Base-by-base conservation (phyloP, 306 rosid genomes). In the Clitoria ternatea region DNA sequence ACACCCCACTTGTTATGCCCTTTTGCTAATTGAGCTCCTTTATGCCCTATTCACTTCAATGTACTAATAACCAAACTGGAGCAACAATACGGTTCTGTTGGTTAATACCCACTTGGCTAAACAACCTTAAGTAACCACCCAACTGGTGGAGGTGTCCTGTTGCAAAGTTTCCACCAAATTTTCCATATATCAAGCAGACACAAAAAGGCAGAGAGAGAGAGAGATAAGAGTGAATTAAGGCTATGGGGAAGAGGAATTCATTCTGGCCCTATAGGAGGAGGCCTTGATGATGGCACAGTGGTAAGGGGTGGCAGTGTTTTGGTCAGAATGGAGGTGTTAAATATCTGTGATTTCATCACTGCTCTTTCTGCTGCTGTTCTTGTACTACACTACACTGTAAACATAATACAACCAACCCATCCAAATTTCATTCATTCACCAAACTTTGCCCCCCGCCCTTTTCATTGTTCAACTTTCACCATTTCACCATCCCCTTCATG, bases 251-350 rank as follows among this genome's bases (percentile, higher is more conserved):
- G 85, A 78, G 78, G 79, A 68, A 83, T 75, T 68, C 64, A 70
- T 62, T 82, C 63, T 80, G 69, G 73, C 69, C 85, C 82, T 79
- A 79, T 77, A 7, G 48, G 65, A 59, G 48, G 65, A 59, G 65
- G 2, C 1, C 32, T 36, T 61, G 32, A 19, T 40, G 84, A 84
- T 79, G 85, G 73, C 85, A 74, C 85, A 74, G 84, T 60, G 83
- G 75, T 65, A 73, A 79, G 23, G 23, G 78, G 69, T 79, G 87
- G 69, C 91, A 82, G 87, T 79, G 92, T 82, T 60, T 60, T 82
- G 85, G 87, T 84, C 91, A 85, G 89, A 87, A 74, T 74, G 44
- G 80, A 79, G 84, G 66, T 81, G 75, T 84, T 84, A 84, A 86
- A 82, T 86, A 81, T 84, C 82, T 82, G 82, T 77, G 82, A 74